Base-by-base conservation (phyloP, 2,329 filamentous ascomycete genomes). In the Hawksworthiomyces lignivorus region DNA sequence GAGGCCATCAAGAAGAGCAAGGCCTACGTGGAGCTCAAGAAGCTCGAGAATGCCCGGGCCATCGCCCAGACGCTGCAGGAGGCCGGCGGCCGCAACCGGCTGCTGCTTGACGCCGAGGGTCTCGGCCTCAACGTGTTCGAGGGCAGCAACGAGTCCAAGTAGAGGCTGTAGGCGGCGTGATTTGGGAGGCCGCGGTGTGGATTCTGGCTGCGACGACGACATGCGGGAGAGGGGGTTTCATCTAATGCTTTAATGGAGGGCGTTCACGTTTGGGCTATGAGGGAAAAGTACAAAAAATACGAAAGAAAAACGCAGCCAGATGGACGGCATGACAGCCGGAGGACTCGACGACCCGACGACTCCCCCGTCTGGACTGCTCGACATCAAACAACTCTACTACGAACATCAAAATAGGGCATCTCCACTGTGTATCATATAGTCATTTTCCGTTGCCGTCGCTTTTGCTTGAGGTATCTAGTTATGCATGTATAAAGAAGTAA, bases 1-100 rank as follows among this genome's bases (percentile, higher is more conserved):
- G 92, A 98, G 40, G 92, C 92, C 48, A 94, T 98, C 80, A 98
- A 97, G 86, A 98, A 97, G 84, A 94, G 77, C 72, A 84, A 89
- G 69, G 84, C 87, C 51, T 98, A 98, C 64, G 80, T 98, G 50
- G 92, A 97, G 67, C 77, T 98, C 60, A 87, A 94, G 69, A 92
- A 94, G 75, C 94, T 98, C 56, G 92, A 98, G 72, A 98, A 96
- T 58, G 92, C 92, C 7, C 77, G 87, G 52, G 75, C 79, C 44
- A 94, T 98, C 64, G 92, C 92, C n/a, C 65, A 74, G 54, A 82
- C 94, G 54, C 64, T 98, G 56, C 87, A 96, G 65, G 87, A 94
- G 63, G 75, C 75, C 44, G 85, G 86, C 46, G 82, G 86, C 62
- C 82, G 81, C 70, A 98, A 98, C 73, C 92, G 92, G 69, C 72